Percentiles rank a stretch among this genome's conserved stretches.
Evolutionary conservation across 805 yeast genomes (phyloP).

Genomic region (Kluyveromyces lactis): DNA sequence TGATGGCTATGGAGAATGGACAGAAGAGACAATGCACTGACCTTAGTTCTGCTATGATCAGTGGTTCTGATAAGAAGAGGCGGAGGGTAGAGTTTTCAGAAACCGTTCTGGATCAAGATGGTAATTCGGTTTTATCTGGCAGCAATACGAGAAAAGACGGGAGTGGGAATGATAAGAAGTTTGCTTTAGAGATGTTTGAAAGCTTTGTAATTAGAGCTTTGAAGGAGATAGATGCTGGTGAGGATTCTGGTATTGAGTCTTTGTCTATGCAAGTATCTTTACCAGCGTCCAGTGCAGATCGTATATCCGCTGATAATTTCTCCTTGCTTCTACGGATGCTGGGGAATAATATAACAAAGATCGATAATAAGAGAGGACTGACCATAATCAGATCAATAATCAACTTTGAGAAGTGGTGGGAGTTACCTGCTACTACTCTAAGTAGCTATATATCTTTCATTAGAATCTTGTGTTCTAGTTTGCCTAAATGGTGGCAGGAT

Average conservation of each 20-base stretch:
- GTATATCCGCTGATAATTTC: slow-evolving; percentile 46
- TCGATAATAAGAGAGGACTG: slow-evolving; percentile 46
- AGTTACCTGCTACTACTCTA: slow-evolving; percentile 35
- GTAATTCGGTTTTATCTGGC: no score
- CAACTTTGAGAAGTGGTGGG: slow-evolving; percentile 54
- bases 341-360: slow-evolving; percentile 55
- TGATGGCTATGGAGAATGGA: slow-evolving; percentile 27
- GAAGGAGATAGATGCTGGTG: slow-evolving; percentile 53
- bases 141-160: neutral
- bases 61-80: slow-evolving; percentile 17
- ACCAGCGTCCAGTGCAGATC: slow-evolving; percentile 44
- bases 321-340: slow-evolving; percentile 48
- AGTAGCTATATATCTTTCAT: slow-evolving; percentile 61
- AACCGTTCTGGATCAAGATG: slow-evolving; percentile 12
- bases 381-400: slow-evolving; percentile 55
- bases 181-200: slow-evolving; percentile 31
- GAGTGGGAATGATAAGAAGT: slow-evolving; percentile 9
- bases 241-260: slow-evolving; percentile 46
- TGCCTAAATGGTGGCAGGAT: slow-evolving; percentile 86
- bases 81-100: slow-evolving; percentile 28
- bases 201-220: slow-evolving; percentile 57
- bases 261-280: slow-evolving; percentile 51
- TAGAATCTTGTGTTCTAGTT: slow-evolving; percentile 69
- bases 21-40: slow-evolving; percentile 18
- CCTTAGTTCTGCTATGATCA: slow-evolving; percentile 5